Percentiles rank a stretch among this genome's conserved stretches.
These are phyloP conservation scores for Staphylotrichum tortipilum DNA, from an alignment of 495 filamentous ascomycete species.

Conservation along the genomic window DNA sequence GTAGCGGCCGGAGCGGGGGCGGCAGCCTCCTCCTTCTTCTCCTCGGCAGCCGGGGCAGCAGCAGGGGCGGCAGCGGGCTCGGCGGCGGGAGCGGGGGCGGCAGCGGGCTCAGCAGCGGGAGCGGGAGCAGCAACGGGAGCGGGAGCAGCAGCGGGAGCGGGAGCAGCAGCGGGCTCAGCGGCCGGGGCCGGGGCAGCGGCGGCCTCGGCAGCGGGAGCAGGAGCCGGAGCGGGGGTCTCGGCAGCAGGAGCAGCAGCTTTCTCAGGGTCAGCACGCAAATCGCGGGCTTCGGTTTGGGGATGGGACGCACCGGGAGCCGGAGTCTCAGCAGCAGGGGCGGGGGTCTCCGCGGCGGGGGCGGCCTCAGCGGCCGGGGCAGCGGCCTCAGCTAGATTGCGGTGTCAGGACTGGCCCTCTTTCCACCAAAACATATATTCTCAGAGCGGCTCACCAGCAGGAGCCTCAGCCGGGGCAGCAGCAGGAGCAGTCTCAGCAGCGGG, in stretches of 20 bases:
- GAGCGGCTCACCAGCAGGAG: constrained; percentile 6
- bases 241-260: constrained; percentile 5
- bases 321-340: neutral
- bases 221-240: constrained; percentile 1
- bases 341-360: neutral
- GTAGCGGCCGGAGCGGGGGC: neutral
- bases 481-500: constrained; percentile 17
- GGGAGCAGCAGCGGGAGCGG: constrained; percentile 8
- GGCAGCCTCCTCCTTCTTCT: neutral
- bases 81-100: constrained; percentile 7
- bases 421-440: neutral
- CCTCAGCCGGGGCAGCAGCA: constrained; percentile 6
- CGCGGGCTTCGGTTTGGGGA: neutral
- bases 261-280: neutral
- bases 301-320: neutral
- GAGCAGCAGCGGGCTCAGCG: constrained; percentile 4
- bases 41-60: constrained; percentile 3
- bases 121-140: constrained; percentile 11
- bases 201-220: neutral
- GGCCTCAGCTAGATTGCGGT: neutral
- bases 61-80: constrained; percentile 11
- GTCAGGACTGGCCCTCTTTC: neutral
- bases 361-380: neutral
- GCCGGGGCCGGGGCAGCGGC: neutral
- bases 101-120: constrained; percentile 5